Conservation (phyloP, 441 rosid genomes). For the Arabidopsis hybrid region DNA sequence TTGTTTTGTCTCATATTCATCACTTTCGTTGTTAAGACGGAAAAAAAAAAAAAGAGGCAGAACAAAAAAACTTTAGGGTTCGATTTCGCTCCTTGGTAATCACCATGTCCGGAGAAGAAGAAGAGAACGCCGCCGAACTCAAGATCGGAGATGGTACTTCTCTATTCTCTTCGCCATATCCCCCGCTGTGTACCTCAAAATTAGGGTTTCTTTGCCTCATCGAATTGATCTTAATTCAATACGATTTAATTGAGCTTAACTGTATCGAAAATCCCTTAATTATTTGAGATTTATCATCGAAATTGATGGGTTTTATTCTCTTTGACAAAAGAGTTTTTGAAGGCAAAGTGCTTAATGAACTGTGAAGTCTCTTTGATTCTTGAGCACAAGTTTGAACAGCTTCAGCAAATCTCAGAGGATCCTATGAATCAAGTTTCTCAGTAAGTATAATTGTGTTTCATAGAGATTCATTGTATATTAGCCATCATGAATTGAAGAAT, state of each 20-base stretch:
- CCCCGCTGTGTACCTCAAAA: background rate
- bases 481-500: background rate
- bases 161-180: background rate
- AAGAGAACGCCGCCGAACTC: slow-evolving; percentile 97
- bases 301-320: background rate
- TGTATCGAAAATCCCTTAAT: background rate
- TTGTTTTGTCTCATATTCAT: background rate
- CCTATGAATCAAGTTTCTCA: slow-evolving; percentile 92
- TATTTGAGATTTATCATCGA: slow-evolving; percentile 1
- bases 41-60: background rate
- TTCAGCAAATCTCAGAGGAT: slow-evolving; percentile 90
- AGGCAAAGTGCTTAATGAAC: slow-evolving; percentile 98
- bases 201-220: slow-evolving; percentile 12
- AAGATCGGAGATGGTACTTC: slow-evolving; percentile 91
- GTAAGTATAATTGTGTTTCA: slow-evolving; percentile 52
- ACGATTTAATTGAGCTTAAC: slow-evolving; percentile 20
- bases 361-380: slow-evolving; percentile 94
- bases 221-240: slow-evolving; percentile 3
- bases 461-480: background rate
- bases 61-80: slow-evolving; percentile 1
- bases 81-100: background rate
- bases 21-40: background rate
- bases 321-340: slow-evolving; percentile 69
- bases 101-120: slow-evolving; percentile 93
- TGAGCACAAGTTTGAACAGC: slow-evolving; percentile 90